Conservation (phyloP, 2,329 filamentous ascomycete genomes). For the Chalaropsis ovoidea region DNA sequence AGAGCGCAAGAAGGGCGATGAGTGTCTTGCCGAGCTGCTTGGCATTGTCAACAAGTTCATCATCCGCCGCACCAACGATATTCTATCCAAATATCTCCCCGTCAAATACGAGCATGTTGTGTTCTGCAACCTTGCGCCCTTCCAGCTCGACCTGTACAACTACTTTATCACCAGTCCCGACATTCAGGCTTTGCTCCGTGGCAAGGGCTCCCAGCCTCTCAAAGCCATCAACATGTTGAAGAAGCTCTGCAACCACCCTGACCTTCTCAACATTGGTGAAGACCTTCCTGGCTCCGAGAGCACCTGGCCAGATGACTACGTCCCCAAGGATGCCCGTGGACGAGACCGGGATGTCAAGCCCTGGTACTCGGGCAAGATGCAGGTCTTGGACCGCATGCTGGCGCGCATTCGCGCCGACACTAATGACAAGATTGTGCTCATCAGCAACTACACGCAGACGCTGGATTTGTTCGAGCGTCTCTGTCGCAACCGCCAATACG, state of each 20-base stretch:
- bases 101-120: constrained; percentile 99
- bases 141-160: constrained; percentile 89
- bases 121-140: constrained; percentile 88
- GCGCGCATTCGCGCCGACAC: constrained; percentile 90
- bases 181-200: constrained; percentile 80
- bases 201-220: constrained; percentile 89
- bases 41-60: constrained; percentile 93
- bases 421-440: constrained; percentile 97
- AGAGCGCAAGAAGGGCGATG: constrained; percentile 72
- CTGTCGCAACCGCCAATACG: constrained; percentile 76
- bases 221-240: constrained; percentile 96
- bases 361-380: constrained; percentile 98
- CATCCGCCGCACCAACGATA: constrained; percentile 94
- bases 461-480: constrained; percentile 88
- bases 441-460: constrained; percentile 96
- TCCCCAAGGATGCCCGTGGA: constrained; percentile 76
- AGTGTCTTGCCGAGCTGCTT: constrained; percentile 70
- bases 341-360: constrained; percentile 85
- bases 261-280: constrained; percentile 69
- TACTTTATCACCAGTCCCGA: constrained; percentile 94
- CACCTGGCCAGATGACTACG: constrained; percentile 74
- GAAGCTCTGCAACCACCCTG: constrained; percentile 96
- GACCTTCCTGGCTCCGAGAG: constrained; percentile 82
- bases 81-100: constrained; percentile 91
- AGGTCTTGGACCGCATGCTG: constrained; percentile 95